These are phyloP conservation scores for Amphichorda felina DNA, from an alignment of 2,329 filamentous ascomycete species.

Conservation along the genomic window DNA sequence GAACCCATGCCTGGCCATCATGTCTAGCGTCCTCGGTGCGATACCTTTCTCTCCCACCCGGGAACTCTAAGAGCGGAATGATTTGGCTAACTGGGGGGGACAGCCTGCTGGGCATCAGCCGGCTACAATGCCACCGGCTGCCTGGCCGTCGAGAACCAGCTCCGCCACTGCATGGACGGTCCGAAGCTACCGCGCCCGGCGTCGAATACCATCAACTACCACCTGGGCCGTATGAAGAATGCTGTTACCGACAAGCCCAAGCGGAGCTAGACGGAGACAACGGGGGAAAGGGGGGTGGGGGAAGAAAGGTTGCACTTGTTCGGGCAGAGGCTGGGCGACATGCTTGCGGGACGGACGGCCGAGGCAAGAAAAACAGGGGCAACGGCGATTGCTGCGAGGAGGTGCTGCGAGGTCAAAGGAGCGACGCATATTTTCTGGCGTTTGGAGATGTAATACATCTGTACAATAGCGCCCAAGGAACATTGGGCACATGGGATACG, in stretches of 20 bases:
- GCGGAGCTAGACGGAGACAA: constrained; percentile 14
- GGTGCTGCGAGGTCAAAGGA: too few species aligned
- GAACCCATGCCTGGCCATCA: constrained; percentile 43
- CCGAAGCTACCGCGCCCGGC: constrained; percentile 36
- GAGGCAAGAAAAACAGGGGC: background rate
- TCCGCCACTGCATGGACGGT: constrained; percentile 69
- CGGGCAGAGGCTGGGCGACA: too few species aligned
- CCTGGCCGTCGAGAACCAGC: constrained; percentile 43
- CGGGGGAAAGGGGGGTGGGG: background rate
- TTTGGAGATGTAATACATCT: constrained; percentile 2
- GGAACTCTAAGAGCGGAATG: background rate
- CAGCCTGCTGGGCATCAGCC: constrained; percentile 79
- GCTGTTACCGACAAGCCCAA: constrained; percentile 42
- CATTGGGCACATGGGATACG: background rate
- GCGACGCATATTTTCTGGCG: constrained; percentile 3
- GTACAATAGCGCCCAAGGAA: background rate
- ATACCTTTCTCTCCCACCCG: constrained; percentile 8
- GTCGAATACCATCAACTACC: constrained; percentile 84
- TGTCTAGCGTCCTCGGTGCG: constrained; percentile 45
- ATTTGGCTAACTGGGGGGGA: background rate
- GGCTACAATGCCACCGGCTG: constrained; percentile 54
- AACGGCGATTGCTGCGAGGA: background rate
- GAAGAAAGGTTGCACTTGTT: background rate
- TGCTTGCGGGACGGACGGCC: too few species aligned
- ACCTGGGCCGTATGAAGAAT: constrained; percentile 67